Evolutionary conservation across 176 grass and related monocot genomes (phyloP), one percentile per base, ranked within the genome.

Genomic region (sorghum (Sorghum bicolor)): DNA sequence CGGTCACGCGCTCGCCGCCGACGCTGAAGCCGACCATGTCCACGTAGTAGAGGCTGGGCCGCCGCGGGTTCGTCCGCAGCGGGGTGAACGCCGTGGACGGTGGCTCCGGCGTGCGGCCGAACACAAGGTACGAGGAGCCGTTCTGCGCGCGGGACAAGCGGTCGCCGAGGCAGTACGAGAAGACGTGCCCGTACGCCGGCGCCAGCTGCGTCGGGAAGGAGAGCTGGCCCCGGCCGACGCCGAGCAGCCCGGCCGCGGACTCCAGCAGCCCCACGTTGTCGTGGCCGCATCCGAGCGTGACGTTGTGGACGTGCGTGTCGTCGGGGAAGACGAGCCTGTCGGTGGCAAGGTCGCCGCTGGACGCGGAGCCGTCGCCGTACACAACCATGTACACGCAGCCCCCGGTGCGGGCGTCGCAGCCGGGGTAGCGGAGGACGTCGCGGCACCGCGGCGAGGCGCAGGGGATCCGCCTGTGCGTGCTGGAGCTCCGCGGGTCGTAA

Each of bases 111-210:
- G 85, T n/a, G 64, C 68, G 41, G 76, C 92, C 94, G 80, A 97
- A 92, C 48, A 91, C 81, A 50, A 94, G 83, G 55, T 85, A 92
- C 0, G 92, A 90, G 0, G 92, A 94, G 48, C 67, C 19, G 70
- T 50, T 67, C 28, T 67, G 53, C 4, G 6, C 43, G 44, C 44
- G 44, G 28, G 92, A 43, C 74, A 67, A 47, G 17, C 90, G 90
- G 85, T 91, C 88, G 74, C 87, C 83, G 78, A 94, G 70, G 86
- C 94, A 97, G 79, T 94, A 97, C 1, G 88, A 86, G 86, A 97
- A 97, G 58, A 77, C 80, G 29, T 14, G 83, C 3, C 85, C 92
- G 73, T 90, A 97, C 4, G 60, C 55, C 12, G 72, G 61, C 0
- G 83, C 80, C 14, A 87, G 77, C 90, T 92, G 92, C n/a, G 90